Evolutionary conservation across 2,329 filamentous ascomycete genomes (phyloP).

Genomic region (Cladophialophora yegresii): DNA sequence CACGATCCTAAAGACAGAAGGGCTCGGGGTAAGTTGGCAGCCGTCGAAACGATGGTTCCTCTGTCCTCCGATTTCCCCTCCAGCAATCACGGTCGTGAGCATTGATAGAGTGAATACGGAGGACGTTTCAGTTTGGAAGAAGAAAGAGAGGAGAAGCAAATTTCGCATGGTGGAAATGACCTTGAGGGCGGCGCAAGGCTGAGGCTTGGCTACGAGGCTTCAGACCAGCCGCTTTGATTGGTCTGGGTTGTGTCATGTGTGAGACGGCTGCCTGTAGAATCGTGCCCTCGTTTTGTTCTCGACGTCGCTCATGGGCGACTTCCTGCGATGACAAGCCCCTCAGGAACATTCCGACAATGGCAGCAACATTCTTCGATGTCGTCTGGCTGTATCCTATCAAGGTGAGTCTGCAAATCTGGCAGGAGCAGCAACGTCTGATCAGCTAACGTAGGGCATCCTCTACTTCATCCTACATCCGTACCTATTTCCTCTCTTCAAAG

Average conservation of each 20-base stretch:
- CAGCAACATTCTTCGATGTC: slow-evolving; percentile 34
- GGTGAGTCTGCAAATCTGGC: slow-evolving; percentile 40
- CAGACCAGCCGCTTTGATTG: not conserved
- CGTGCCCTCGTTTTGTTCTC: not conserved
- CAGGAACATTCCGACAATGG: slow-evolving; percentile 11
- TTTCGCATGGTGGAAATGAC: slow-evolving; percentile 5
- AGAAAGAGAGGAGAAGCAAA: slow-evolving; percentile 40
- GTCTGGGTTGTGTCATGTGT: not conserved
- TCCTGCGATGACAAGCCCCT: not conserved
- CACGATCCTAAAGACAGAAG: slow-evolving; percentile 43
- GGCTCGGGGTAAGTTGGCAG: slow-evolving; percentile 51
- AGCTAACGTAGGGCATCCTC: slow-evolving; percentile 64
- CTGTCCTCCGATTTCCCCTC: slow-evolving; percentile 53
- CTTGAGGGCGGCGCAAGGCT: not conserved
- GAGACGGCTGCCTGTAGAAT: not conserved
- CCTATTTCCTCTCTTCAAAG: slow-evolving; percentile 77
- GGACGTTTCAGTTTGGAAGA: slow-evolving; percentile 47
- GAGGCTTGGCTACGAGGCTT: slow-evolving; percentile 13
- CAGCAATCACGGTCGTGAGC: slow-evolving; percentile 41
- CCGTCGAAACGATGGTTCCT: slow-evolving; percentile 38
- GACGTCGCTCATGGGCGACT: not conserved
- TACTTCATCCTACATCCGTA: slow-evolving; percentile 78
- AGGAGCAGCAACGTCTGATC: slow-evolving; percentile 5
- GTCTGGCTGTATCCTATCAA: slow-evolving; percentile 53
- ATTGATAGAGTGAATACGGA: slow-evolving; percentile 52